A percentile compares a stretch with the other conserved stretches of the same genome.
Evolutionary conservation across 495 filamentous ascomycete species (phyloP).

Genomic region (Parachaetomium inaequale): DNA sequence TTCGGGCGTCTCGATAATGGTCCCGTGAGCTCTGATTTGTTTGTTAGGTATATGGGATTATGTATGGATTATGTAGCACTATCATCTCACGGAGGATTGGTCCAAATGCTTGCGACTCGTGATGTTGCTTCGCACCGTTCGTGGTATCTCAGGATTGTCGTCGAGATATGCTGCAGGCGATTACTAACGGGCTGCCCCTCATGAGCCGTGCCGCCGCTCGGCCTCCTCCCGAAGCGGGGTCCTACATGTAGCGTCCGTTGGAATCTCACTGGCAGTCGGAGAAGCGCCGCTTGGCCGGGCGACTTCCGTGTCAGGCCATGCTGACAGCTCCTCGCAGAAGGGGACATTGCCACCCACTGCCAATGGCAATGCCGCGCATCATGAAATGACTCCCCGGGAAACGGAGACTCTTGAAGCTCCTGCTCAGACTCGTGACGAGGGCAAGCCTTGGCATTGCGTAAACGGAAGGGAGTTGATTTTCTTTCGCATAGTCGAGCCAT

Average conservation of each 20-base stretch:
- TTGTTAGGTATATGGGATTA: not conserved
- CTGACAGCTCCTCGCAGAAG: not conserved
- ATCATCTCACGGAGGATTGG: not conserved
- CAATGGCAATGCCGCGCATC: not conserved
- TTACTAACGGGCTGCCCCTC: not conserved
- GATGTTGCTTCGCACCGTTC: not conserved
- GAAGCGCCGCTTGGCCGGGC: not conserved
- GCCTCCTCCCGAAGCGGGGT: not conserved
- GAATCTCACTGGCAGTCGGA: no score
- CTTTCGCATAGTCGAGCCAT: no score
- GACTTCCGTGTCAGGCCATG: constrained; percentile 2
- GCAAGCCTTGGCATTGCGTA: constrained; percentile 9
- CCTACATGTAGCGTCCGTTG: not conserved
- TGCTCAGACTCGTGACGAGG: no score
- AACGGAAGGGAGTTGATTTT: not conserved
- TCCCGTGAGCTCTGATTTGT: not conserved
- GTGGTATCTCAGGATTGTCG: not conserved
- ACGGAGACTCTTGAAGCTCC: no score
- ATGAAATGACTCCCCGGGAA: no score
- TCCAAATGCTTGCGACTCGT: not conserved
- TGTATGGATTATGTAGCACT: constrained; percentile 12
- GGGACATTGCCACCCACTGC: not conserved
- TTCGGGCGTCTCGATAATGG: not conserved
- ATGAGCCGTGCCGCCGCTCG: not conserved
- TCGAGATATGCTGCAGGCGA: not conserved